Evolutionary conservation across 441 rosid genomes (phyloP), one percentile per base, ranked within the genome.

Genomic region (Theobroma grandiflorum): DNA sequence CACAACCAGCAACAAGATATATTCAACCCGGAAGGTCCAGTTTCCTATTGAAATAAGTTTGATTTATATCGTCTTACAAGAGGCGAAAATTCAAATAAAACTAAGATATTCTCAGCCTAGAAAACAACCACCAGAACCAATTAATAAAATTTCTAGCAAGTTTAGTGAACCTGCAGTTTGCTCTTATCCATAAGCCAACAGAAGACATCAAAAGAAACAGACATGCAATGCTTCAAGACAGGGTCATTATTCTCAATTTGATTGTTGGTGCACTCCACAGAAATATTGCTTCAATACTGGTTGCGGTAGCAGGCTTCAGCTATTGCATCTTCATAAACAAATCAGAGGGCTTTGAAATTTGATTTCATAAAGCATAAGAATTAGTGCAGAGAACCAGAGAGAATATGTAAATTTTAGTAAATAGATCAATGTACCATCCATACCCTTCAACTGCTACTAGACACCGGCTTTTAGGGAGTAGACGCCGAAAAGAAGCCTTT

Each of bases 391-490:
- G 59, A 64, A 43, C 50, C 35, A 67, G 35, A 35, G 38, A 43
- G 6, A 3, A 4, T 20, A 71, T 22, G 7, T 37, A 70, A 78
- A 4, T 38, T 47, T 43, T 35, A 11, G 52, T 52, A 57, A 63
- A 61, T n/a, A 42, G 63, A 71, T 55, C 52, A 78, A 72, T 31
- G 38, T 38, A 74, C 4, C 31, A 68, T 42, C 65, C 86, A 76
- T 90, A 95, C 99, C 99, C 98, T 89, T 96, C 97, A 47, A 90
- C 92, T 3, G 90, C 88, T 74, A 93, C 94, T 74, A 96, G 85
- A 64, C 99, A 94, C 73, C 95, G 90, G 76, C 75, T 87, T 84
- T 89, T 96, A 11, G 95, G 95, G 82, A 95, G 92, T 52, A 94
- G 88, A 63, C 96, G 91, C 50, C 95, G 95, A 65, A 95, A 95